phyloP scores from a whole-genome alignment of 1,284 basidiomycete genomes.

The Trichosporon coremiiforme region DNA sequence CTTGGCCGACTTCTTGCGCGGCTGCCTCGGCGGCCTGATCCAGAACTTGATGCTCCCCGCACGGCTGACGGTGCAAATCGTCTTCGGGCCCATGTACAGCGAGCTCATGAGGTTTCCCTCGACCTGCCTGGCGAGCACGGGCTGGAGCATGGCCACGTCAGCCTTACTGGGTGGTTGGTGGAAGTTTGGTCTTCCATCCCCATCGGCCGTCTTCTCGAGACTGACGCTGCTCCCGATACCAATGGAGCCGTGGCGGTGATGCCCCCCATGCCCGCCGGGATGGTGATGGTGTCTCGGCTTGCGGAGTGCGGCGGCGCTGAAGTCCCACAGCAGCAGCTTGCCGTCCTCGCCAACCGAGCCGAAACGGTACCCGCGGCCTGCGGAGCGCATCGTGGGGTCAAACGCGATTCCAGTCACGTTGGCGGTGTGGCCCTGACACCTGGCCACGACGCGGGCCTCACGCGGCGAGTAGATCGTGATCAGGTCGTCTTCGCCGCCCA shows the following conservation, averaged over 20 bases:
- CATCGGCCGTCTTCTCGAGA: constrained; percentile 62
- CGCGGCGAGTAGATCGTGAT: constrained; percentile 88
- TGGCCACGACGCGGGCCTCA: constrained; percentile 89
- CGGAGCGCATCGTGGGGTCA: constrained; percentile 74
- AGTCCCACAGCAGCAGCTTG: constrained; percentile 92
- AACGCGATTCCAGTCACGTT: constrained; percentile 89
- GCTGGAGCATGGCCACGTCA: constrained; percentile 86
- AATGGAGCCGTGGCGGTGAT: constrained; percentile 31
- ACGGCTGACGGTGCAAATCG: constrained; percentile 74
- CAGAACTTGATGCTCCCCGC: constrained; percentile 75
- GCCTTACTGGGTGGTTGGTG: constrained; percentile 85
- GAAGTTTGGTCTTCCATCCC: constrained; percentile 61
- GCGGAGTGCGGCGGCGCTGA: constrained; percentile 64
- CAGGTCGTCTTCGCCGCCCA: constrained; percentile 91
- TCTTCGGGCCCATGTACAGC: constrained; percentile 70
- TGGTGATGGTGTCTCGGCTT: constrained; percentile 54
- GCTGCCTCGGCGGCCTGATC: constrained; percentile 65
- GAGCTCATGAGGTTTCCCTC: constrained; percentile 73
- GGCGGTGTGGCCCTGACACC: constrained; percentile 94
- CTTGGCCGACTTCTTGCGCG: constrained; percentile 21
- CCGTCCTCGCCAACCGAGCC: constrained; percentile 93
- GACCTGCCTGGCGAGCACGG: constrained; percentile 77
- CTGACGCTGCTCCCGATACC: constrained; percentile 56
- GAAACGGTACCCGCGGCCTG: constrained; percentile 84
- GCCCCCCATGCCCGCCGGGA: constrained; percentile 25